Base-by-base conservation (phyloP, 2,329 filamentous ascomycete species). In the Botrytis elliptica region DNA sequence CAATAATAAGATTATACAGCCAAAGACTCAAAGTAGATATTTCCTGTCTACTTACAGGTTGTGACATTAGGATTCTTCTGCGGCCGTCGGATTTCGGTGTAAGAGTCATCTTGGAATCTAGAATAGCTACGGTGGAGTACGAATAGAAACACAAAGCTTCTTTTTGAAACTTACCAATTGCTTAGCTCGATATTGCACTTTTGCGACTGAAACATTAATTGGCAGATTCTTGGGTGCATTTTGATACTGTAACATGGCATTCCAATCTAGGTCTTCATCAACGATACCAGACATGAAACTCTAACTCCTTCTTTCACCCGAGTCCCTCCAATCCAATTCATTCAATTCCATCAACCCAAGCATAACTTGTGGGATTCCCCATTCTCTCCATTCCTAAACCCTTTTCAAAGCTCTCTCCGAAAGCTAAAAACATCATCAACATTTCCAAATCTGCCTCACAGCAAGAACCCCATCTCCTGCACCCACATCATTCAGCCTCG, bases 61-160 rank as follows among this genome's bases (percentile, higher is more conserved):
- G 42, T 65, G 42, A 25, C 29, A 33, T 46, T 33, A 18, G 18
- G 40, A 33, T 46, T 20, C 12, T 57, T 65, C 40, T 14, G 20
- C 62, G 16, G 62, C 63, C 63, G n/a, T 67, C 33, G 46, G 44
- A 55, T n/a, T 40, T 67, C 65, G 65, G 65, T 18, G 33, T 40
- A 40, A 65, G 65, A 67, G 65, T 67, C 65, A 67, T 40, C 38
- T 36, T 20, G 22, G 8, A 52, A 38, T 52, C 64, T 67, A 67
- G 38, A 42, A 42, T 64, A 42, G 60, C 63, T 36, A 38, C 29
- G 33, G 36, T 42, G 25, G 49, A 52, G 66, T 57, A 42, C 33
- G 66, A 42, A 33, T 16, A 42, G 66, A 68, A 68, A 68, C 49
- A 42, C 65, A 42, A 68, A 68, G 62, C 60, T 40, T 64, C 16